Conservation (phyloP, 23 red algal species). For the Chondrus crispus region DNA sequence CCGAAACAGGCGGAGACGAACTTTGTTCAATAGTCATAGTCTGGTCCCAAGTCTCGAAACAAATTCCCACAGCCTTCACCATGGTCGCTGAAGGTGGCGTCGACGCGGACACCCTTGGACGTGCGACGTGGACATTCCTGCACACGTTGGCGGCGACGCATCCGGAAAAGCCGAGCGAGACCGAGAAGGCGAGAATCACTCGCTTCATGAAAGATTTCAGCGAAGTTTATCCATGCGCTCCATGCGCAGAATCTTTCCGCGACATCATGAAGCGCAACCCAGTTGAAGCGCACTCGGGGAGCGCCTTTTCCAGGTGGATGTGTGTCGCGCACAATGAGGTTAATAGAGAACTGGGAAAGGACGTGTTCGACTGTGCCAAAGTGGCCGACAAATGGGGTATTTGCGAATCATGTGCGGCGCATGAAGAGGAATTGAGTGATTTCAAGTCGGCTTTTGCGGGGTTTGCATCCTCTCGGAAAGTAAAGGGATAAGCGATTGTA, state of each 20-base stretch:
- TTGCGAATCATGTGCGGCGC: slow-evolving; percentile 59
- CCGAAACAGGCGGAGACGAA: too few species aligned
- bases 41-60: too few species aligned
- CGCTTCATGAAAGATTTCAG: slow-evolving; percentile 75
- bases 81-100: slow-evolving; percentile 56
- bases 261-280: slow-evolving; percentile 49
- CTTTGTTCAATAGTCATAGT: too few species aligned
- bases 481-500: too few species aligned
- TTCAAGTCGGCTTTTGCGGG: slow-evolving; percentile 39
- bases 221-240: slow-evolving; percentile 72
- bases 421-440: slow-evolving; percentile 44
- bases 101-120: slow-evolving; percentile 63
- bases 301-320: slow-evolving; percentile 68
- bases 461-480: too few species aligned
- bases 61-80: too few species aligned
- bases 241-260: slow-evolving; percentile 65
- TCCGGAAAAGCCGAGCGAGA: slow-evolving; percentile 15
- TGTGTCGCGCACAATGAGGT: slow-evolving; percentile 81
- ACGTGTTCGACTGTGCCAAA: slow-evolving; percentile 52
- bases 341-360: slow-evolving; percentile 75
- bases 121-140: slow-evolving; percentile 82
- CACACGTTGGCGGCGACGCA: slow-evolving; percentile 78
- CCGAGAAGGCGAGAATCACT: not conserved
- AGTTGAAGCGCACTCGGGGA: slow-evolving; percentile 31
- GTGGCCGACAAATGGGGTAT: slow-evolving; percentile 71